These are phyloP conservation scores for Fusarium abutilonis DNA, from an alignment of 2,329 filamentous ascomycete genomes.

Conservation along the genomic window DNA sequence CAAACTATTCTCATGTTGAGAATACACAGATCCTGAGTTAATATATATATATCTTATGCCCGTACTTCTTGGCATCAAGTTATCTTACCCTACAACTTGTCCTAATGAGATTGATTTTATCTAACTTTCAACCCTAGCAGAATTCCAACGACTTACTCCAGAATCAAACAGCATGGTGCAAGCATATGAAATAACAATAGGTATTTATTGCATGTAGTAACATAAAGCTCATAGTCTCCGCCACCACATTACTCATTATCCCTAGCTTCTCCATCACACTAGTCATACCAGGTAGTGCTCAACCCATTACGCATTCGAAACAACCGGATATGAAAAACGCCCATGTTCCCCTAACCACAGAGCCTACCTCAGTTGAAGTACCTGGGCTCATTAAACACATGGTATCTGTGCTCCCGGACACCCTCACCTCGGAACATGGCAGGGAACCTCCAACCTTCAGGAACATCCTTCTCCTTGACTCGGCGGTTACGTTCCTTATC, in stretches of 20 bases:
- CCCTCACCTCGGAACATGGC: conserved; percentile 84
- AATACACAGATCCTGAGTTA: too few relatives aligned
- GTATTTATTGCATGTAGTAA: conserved; percentile 27
- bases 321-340: conserved; percentile 12
- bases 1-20: too few relatives aligned
- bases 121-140: too few relatives aligned
- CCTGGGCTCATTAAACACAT: conserved; percentile 92
- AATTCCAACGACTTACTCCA: too few relatives aligned
- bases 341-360: conserved; percentile 1
- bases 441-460: conserved; percentile 84
- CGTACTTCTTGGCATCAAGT: neutral
- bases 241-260: conserved; percentile 31
- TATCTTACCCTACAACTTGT: neutral
- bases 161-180: too few relatives aligned
- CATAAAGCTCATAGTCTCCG: conserved; percentile 24
- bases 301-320: conserved; percentile 4
- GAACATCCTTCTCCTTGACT: conserved; percentile 77
- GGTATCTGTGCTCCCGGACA: conserved; percentile 88
- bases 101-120: neutral
- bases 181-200: neutral
- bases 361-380: conserved; percentile 62
- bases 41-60: too few relatives aligned
- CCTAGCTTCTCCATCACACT: too few relatives aligned
- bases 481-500: conserved; percentile 65
- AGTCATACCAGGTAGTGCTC: conserved; percentile 5